Percentiles rank a stretch among this genome's conserved stretches.
Conservation (phyloP, 116 monocot species). For the Phalaenopsis hybrid region DNA sequence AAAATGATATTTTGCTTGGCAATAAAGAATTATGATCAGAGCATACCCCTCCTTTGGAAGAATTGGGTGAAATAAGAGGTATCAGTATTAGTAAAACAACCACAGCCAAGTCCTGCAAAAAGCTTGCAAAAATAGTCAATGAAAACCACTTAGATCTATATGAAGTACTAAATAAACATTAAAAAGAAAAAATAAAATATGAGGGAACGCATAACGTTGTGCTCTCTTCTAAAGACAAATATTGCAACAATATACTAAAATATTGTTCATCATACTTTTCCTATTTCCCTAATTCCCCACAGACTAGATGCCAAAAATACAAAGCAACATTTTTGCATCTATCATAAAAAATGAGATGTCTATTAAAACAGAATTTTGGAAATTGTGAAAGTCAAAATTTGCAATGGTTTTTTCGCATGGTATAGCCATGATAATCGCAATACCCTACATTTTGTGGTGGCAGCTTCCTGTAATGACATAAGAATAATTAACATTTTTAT, state of each 20-base stretch:
- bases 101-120: conserved; percentile 83
- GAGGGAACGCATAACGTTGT: neutral
- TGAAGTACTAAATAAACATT: neutral
- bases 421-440: neutral
- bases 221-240: neutral
- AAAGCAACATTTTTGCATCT: neutral
- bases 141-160: neutral
- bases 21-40: conserved; percentile 10
- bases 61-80: conserved; percentile 96
- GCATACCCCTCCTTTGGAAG: conserved; percentile 98
- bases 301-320: neutral
- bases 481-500: neutral
- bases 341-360: neutral
- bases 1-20: neutral
- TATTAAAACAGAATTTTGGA: neutral
- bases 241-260: neutral
- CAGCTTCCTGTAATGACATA: neutral
- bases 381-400: neutral
- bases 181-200: neutral
- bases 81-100: conserved; percentile 93
- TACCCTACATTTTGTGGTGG: neutral
- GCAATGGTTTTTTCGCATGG: neutral
- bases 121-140: neutral
- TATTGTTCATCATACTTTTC: neutral
- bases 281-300: neutral